These are phyloP conservation scores for Vanrija sp. DNA, from an alignment of 1,284 basidiomycete species.

Conservation along the genomic window DNA sequence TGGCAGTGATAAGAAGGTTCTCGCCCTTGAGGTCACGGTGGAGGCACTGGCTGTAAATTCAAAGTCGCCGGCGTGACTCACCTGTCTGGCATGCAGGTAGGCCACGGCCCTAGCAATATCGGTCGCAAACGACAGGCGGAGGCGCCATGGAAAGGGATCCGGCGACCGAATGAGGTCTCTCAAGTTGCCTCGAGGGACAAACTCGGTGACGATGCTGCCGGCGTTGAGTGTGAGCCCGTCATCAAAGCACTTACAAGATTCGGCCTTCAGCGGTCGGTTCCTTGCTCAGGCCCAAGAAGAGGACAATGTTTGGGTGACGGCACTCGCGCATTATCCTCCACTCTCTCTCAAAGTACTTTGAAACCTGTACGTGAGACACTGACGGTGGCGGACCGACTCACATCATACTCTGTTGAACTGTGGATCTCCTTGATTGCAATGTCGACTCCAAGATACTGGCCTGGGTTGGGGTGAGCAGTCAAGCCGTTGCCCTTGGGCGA, in stretches of 20 bases:
- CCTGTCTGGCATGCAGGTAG: constrained; percentile 88
- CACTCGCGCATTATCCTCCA: constrained; percentile 90
- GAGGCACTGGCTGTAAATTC: constrained; percentile 46
- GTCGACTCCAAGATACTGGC: constrained; percentile 86
- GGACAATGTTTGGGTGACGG: constrained; percentile 87
- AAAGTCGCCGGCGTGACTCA: constrained; percentile 16
- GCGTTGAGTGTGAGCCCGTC: too few relatives aligned
- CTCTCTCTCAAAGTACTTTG: constrained; percentile 95
- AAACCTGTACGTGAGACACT: constrained; percentile 53
- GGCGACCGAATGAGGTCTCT: constrained; percentile 77
- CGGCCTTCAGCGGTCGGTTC: constrained; percentile 76
- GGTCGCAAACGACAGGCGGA: constrained; percentile 87
- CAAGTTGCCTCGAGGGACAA: constrained; percentile 68
- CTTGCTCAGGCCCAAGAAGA: constrained; percentile 87
- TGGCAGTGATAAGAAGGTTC: constrained; percentile 89
- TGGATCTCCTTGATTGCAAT: constrained; percentile 95
- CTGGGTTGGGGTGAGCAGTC: constrained; percentile 48
- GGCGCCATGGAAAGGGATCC: constrained; percentile 75
- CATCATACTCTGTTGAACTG: constrained; percentile 82
- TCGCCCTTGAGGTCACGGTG: constrained; percentile 88
- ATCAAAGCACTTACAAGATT: constrained; percentile 55
- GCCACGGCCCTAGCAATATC: constrained; percentile 92
- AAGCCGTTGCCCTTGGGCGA: constrained; percentile 1
- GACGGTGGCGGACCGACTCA: constrained; percentile 15
- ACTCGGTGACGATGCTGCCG: constrained; percentile 72